Conservation (phyloP, 495 filamentous ascomycete genomes). For the Diplogelasinospora grovesii region DNA sequence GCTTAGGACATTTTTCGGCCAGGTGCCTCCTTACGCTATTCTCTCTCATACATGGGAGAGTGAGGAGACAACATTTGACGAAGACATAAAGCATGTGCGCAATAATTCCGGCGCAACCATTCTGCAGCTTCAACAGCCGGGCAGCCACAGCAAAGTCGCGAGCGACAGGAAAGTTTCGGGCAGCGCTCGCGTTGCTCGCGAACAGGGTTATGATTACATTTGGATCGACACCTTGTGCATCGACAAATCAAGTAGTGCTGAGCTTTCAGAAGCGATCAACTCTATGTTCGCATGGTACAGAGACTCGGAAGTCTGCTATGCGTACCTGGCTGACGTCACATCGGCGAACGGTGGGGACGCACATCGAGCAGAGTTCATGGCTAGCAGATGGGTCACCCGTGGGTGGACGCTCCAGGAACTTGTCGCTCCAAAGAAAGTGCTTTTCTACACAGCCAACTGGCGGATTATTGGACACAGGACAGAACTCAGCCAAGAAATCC, state of each 20-base stretch:
- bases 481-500: background rate
- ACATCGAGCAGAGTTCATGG: too few relatives aligned
- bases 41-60: conserved; percentile 17
- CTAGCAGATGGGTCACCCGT: conserved; percentile 4
- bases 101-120: too few relatives aligned
- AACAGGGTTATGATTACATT: background rate
- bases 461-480: background rate
- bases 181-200: background rate
- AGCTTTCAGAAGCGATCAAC: conserved; percentile 14
- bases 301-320: conserved; percentile 7
- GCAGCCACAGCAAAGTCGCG: conserved; percentile 13
- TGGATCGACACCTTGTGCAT: conserved; percentile 18
- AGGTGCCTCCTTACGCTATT: too few relatives aligned
- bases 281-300: conserved; percentile 14
- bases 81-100: conserved; percentile 1
- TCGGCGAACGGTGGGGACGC: background rate
- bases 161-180: conserved; percentile 16
- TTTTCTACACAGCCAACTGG: conserved; percentile 4
- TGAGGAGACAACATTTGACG: conserved; percentile 9
- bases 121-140: too few relatives aligned
- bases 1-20: too few relatives aligned
- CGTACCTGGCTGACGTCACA: conserved; percentile 7
- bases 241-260: conserved; percentile 15
- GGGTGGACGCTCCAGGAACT: conserved; percentile 12
- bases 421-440: background rate